A percentile compares a stretch with the other conserved stretches of the same genome.
phyloP scores from a whole-genome alignment of 495 filamentous ascomycete species.

The Tricharina praecox region DNA sequence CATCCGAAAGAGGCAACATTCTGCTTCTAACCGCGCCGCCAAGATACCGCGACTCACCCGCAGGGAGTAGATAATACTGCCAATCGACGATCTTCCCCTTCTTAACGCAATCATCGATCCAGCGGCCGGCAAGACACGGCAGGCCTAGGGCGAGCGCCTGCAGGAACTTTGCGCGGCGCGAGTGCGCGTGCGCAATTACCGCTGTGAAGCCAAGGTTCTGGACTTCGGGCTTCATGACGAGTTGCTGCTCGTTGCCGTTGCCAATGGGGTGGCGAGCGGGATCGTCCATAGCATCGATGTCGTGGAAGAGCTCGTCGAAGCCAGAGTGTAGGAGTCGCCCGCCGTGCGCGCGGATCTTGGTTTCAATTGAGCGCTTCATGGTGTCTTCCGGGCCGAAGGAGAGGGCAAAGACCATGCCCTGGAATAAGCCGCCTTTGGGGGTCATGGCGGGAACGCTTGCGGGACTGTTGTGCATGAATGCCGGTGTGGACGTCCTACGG shows the following conservation, averaged over 20 bases:
- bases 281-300: background rate
- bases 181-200: slow-evolving; percentile 72
- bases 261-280: background rate
- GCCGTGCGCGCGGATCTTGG: slow-evolving; percentile 34
- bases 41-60: slow-evolving; percentile 63
- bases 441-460: background rate
- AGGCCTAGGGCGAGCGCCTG: slow-evolving; percentile 83
- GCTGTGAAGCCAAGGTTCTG: slow-evolving; percentile 55
- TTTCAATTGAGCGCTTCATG: slow-evolving; percentile 3
- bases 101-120: slow-evolving; percentile 58
- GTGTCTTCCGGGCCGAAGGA: slow-evolving; percentile 14
- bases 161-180: slow-evolving; percentile 82
- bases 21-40: slow-evolving; percentile 53
- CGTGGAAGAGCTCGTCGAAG: slow-evolving; percentile 63
- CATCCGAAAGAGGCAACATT: slow-evolving; percentile 41
- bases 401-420: slow-evolving; percentile 22
- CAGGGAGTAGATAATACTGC: slow-evolving; percentile 66
- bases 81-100: slow-evolving; percentile 48
- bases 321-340: slow-evolving; percentile 55
- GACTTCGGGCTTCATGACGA: slow-evolving; percentile 36
- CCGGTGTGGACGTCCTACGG: background rate
- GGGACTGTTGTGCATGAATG: background rate
- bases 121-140: slow-evolving; percentile 63
- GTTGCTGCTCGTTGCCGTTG: slow-evolving; percentile 7
- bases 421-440: slow-evolving; percentile 10